Base-by-base conservation (phyloP, 768 basidiomycete species). In the Podaxis rugospora region DNA sequence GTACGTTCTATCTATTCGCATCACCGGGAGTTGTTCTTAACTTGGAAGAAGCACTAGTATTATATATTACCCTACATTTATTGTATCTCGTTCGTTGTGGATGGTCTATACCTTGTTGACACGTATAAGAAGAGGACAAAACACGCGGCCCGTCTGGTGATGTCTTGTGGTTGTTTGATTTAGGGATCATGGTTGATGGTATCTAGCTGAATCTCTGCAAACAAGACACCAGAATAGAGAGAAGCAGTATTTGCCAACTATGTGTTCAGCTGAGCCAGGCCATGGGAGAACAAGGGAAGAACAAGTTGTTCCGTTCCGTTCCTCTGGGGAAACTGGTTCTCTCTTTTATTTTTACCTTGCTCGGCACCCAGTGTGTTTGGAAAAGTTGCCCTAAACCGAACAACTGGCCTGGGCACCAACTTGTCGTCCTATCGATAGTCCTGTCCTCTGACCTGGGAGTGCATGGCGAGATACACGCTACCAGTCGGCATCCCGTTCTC, bases 31-130 rank as follows among this genome's bases (percentile, higher is more conserved):
- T 47, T n/a, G 50, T 16, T 52, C 40, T 6, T n/a, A 10, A 27
- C 37, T 35, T 5, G 49, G 46, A 58, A 44, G 55, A 54, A 54
- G 35, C 37, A 54, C 36, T 37, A 23, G 9, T 57, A 57, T 46
- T 47, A 32, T 51, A 58, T 50, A 40, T 27, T 51, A 59, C 39
- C 51, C 51, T 59, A 51, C 57, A 28, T 28, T 51, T 59, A 59
- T 52, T 50, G 55, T 59, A 51, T 52, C 52, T 59, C 36, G 18
- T 39, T 54, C 42, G 10, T 37, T 39, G 52, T 54, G 52, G 52
- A 25, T 16, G 52, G 52, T 39, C 37, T 39, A 53, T 37, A 18
- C 37, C 28, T 58, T 42, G 50, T 51, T 44, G 50, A 52, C 27
- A 16, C 47, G 16, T 23, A 58, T 40, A 51, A 18, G 25, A 51